phyloP scores from a whole-genome alignment of 2,329 filamentous ascomycete genomes.

The Fusarium odoratissimum region DNA sequence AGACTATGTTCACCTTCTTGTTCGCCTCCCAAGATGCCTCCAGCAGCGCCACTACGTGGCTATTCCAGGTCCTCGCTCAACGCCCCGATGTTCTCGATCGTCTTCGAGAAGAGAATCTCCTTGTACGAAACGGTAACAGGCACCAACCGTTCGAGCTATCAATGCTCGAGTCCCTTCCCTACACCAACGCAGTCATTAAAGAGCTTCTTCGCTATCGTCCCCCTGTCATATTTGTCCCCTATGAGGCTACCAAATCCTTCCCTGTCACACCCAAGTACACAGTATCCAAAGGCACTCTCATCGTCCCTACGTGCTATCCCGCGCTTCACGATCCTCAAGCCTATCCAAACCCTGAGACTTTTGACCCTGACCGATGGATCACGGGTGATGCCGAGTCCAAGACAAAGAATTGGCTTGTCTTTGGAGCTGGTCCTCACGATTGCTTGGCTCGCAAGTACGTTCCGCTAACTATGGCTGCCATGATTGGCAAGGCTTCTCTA shows the following conservation, averaged over 20 bases:
- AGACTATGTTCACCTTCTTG: slow-evolving; percentile 65
- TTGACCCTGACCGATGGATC: slow-evolving; percentile 65
- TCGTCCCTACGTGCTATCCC: slow-evolving; percentile 63
- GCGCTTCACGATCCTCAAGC: slow-evolving; percentile 61
- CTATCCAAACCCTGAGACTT: slow-evolving; percentile 59
- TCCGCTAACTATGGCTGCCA: slow-evolving; percentile 61
- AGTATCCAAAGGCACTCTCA: slow-evolving; percentile 60
- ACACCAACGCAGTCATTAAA: slow-evolving; percentile 65
- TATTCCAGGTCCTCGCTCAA: slow-evolving; percentile 64
- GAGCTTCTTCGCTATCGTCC: slow-evolving; percentile 64
- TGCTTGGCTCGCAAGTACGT: slow-evolving; percentile 63
- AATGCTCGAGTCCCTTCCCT: slow-evolving; percentile 62
- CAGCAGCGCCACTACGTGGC: slow-evolving; percentile 64
- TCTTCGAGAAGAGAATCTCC: slow-evolving; percentile 60
- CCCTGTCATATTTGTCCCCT: slow-evolving; percentile 66
- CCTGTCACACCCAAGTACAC: slow-evolving; percentile 61
- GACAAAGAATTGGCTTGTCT: slow-evolving; percentile 66
- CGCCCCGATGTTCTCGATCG: slow-evolving; percentile 60
- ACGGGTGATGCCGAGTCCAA: slow-evolving; percentile 61
- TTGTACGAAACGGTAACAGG: slow-evolving; percentile 56
- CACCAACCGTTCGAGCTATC: slow-evolving; percentile 54
- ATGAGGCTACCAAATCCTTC: slow-evolving; percentile 60
- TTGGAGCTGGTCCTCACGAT: slow-evolving; percentile 62
- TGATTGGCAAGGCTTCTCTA: slow-evolving; percentile 64
- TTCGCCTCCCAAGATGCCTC: slow-evolving; percentile 66